These are phyloP conservation scores for Alternaria sp. DNA, from an alignment of 2,329 filamentous ascomycete genomes.

Conservation along the genomic window DNA sequence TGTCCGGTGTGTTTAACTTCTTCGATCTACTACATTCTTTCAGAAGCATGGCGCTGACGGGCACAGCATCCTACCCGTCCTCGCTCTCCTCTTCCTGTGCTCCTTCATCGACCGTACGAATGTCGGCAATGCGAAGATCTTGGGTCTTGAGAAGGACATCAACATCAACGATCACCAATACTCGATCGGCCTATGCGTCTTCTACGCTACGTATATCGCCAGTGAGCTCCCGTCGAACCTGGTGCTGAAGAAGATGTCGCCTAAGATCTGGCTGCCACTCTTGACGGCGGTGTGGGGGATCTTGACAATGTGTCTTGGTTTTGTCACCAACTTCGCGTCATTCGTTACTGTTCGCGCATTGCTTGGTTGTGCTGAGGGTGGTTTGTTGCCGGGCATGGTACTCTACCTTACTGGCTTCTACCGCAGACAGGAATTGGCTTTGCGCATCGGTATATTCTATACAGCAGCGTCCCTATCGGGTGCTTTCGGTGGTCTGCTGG, in stretches of 20 bases:
- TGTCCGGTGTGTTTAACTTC: conserved; percentile 47
- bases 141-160: conserved; percentile 64
- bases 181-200: conserved; percentile 67
- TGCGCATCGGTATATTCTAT: conserved; percentile 72
- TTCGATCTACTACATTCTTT: background rate
- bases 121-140: conserved; percentile 72
- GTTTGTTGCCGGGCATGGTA: conserved; percentile 70
- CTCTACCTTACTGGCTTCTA: conserved; percentile 71
- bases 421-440: conserved; percentile 63
- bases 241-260: conserved; percentile 66
- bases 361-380: conserved; percentile 68
- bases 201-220: conserved; percentile 69
- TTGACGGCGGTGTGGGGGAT: conserved; percentile 65
- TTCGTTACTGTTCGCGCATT: conserved; percentile 68
- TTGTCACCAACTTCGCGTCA: conserved; percentile 60
- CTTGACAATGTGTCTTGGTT: conserved; percentile 64
- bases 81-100: conserved; percentile 70
- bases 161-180: conserved; percentile 67
- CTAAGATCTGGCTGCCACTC: conserved; percentile 65
- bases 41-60: background rate
- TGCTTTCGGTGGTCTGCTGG: conserved; percentile 68
- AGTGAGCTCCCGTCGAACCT: conserved; percentile 70
- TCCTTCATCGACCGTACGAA: conserved; percentile 74
- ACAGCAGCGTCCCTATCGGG: conserved; percentile 70
- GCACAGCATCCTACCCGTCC: conserved; percentile 64